Percentiles rank a stretch among this genome's conserved stretches.
Conservation (phyloP, 805 yeast genomes). For the Candida insectorum region DNA sequence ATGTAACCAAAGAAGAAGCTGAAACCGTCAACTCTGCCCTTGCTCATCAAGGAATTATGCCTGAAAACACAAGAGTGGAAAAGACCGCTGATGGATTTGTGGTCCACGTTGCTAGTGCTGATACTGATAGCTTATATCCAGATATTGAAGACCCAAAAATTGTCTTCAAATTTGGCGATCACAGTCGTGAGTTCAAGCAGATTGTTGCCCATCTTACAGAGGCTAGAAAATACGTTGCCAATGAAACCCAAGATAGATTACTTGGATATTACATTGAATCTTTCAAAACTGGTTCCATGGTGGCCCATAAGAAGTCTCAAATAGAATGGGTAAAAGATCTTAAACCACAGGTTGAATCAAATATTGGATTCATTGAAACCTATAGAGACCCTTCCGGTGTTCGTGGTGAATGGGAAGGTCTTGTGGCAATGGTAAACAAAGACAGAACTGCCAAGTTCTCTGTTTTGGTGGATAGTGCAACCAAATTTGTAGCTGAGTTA, state of each 20-base stretch:
- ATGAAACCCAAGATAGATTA: slow-evolving; percentile 68
- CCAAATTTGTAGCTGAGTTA: slow-evolving; percentile 56
- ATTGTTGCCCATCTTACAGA: slow-evolving; percentile 53
- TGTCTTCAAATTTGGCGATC: slow-evolving; percentile 74
- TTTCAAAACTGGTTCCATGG: slow-evolving; percentile 78
- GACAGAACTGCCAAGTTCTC: slow-evolving; percentile 82
- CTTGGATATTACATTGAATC: slow-evolving; percentile 62
- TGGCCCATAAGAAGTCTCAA: slow-evolving; percentile 82
- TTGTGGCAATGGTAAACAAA: slow-evolving; percentile 86
- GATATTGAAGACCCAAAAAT: slow-evolving; percentile 37
- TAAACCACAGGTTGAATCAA: slow-evolving; percentile 68
- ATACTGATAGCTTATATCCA: slow-evolving; percentile 54
- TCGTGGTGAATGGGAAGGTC: slow-evolving; percentile 91
- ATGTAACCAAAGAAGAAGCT: slow-evolving; percentile 56
- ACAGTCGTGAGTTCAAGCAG: slow-evolving; percentile 56
- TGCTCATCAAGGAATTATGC: slow-evolving; percentile 61
- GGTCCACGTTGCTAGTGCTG: slow-evolving; percentile 68
- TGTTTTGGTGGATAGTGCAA: slow-evolving; percentile 63
- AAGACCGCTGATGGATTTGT: slow-evolving; percentile 50
- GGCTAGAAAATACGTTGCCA: slow-evolving; percentile 66
- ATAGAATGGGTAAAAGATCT: slow-evolving; percentile 84
- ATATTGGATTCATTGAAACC: slow-evolving; percentile 89
- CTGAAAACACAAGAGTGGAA: slow-evolving; percentile 75
- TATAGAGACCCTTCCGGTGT: slow-evolving; percentile 91
- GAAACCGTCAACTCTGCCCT: slow-evolving; percentile 64